These are phyloP conservation scores for Nevesoporus exiguus DNA, from an alignment of 768 basidiomycete species.

Conservation along the genomic window DNA sequence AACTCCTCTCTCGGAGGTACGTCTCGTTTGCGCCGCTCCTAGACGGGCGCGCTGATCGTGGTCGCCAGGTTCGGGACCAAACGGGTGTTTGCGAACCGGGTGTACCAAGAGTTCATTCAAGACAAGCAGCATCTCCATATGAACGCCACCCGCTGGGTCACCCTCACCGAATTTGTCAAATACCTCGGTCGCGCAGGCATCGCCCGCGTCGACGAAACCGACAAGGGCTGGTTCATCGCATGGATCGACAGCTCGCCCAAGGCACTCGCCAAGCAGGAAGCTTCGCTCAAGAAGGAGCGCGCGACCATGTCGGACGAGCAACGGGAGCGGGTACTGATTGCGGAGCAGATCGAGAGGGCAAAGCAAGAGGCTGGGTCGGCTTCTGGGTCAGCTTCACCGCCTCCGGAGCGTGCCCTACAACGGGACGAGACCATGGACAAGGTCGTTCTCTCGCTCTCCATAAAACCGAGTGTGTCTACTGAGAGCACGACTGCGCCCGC, in stretches of 20 bases:
- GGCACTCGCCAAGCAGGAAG: slow-evolving; percentile 86
- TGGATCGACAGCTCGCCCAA: slow-evolving; percentile 98
- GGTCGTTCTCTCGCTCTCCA: slow-evolving; percentile 68
- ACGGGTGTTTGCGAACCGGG: slow-evolving; percentile 89
- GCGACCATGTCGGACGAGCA: slow-evolving; percentile 91
- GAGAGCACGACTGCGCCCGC: slow-evolving; percentile 33
- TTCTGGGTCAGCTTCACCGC: slow-evolving; percentile 34
- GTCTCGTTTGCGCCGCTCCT: slow-evolving; percentile 8
- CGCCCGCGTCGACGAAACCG: slow-evolving; percentile 93
- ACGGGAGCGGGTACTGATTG: slow-evolving; percentile 82
- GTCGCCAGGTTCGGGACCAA: slow-evolving; percentile 85
- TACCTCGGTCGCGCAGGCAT: slow-evolving; percentile 83
- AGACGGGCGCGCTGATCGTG: background rate
- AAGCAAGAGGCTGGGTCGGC: slow-evolving; percentile 39
- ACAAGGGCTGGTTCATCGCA: slow-evolving; percentile 96
- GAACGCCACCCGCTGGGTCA: slow-evolving; percentile 98
- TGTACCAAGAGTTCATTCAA: slow-evolving; percentile 97
- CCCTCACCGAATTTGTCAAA: slow-evolving; percentile 93
- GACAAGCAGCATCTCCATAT: slow-evolving; percentile 95
- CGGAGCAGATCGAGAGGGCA: slow-evolving; percentile 93
- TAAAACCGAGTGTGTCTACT: slow-evolving; percentile 43
- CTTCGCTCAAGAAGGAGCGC: slow-evolving; percentile 87
- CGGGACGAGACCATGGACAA: slow-evolving; percentile 71
- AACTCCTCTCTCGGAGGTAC: slow-evolving; percentile 78
- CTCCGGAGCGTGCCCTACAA: slow-evolving; percentile 53